These are phyloP conservation scores for Xylaria sp. DNA, from an alignment of 2,329 filamentous ascomycete genomes.

Conservation along the genomic window DNA sequence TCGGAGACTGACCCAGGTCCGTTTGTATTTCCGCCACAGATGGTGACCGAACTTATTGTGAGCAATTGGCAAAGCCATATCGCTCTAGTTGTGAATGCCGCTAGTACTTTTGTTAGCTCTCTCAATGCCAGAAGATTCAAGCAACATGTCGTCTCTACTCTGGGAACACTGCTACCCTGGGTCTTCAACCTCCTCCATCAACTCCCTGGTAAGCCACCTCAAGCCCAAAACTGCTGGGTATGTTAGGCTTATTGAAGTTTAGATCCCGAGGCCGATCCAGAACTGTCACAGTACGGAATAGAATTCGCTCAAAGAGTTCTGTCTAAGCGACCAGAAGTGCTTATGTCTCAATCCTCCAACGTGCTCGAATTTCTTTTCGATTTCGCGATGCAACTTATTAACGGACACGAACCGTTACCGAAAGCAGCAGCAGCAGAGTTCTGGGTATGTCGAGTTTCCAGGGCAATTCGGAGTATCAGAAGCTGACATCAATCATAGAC, in stretches of 20 bases:
- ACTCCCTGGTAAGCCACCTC: conserved; percentile 60
- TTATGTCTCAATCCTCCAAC: conserved; percentile 68
- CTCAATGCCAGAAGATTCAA: conserved; percentile 57
- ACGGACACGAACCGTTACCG: conserved; percentile 77
- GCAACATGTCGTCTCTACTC: conserved; percentile 57
- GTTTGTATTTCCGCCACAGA: conserved; percentile 76
- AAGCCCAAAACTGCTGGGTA: not conserved
- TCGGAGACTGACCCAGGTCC: conserved; percentile 78
- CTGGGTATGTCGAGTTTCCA: conserved; percentile 65
- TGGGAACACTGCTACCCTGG: conserved; percentile 67
- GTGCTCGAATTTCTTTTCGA: conserved; percentile 74
- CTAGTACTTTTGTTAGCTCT: conserved; percentile 74
- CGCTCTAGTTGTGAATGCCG: conserved; percentile 75
- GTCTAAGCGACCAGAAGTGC: conserved; percentile 66
- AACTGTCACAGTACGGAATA: conserved; percentile 77
- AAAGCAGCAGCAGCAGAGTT: conserved; percentile 79
- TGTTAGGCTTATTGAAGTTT: conserved; percentile 14
- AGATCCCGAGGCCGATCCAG: conserved; percentile 72
- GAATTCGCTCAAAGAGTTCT: conserved; percentile 75
- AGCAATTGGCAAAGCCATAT: conserved; percentile 70
- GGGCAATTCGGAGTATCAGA: conserved; percentile 1
- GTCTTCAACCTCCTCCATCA: conserved; percentile 69
- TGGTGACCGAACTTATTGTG: conserved; percentile 73
- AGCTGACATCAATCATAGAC: conserved; percentile 52
- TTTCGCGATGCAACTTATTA: conserved; percentile 76